Evolutionary conservation across 768 basidiomycete genomes (phyloP).

Genomic region (Lactifluus volemus): DNA sequence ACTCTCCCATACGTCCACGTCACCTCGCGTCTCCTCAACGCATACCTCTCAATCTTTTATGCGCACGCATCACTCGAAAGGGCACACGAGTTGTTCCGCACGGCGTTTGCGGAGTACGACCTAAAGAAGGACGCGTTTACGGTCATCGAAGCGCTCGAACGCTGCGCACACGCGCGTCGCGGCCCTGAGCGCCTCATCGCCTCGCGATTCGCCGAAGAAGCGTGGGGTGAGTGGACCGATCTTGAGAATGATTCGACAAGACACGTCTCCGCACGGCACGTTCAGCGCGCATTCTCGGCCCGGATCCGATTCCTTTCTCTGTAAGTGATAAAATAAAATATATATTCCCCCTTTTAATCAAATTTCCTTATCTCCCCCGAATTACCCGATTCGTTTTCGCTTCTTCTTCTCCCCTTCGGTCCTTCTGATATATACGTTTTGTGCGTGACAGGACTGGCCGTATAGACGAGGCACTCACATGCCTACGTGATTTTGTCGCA

Average conservation of each 20-base stretch:
- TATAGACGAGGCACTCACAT: conserved; percentile 43
- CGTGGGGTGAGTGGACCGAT: conserved; percentile 59
- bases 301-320: conserved; percentile 57
- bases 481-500: conserved; percentile 51
- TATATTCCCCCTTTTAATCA: too few relatives aligned
- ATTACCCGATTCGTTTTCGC: neutral
- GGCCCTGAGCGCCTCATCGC: conserved; percentile 37
- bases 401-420: neutral
- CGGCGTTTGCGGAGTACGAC: conserved; percentile 36
- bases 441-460: conserved; percentile 35
- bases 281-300: conserved; percentile 62
- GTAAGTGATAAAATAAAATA: conserved; percentile 28
- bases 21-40: conserved; percentile 58
- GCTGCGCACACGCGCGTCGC: conserved; percentile 40
- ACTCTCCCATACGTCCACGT: conserved; percentile 43
- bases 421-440: neutral
- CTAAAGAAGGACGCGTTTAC: conserved; percentile 43
- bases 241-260: conserved; percentile 31
- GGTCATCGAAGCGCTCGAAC: conserved; percentile 60
- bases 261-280: conserved; percentile 32
- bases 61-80: conserved; percentile 43
- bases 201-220: conserved; percentile 47
- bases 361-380: too few relatives aligned
- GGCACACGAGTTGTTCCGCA: conserved; percentile 40
- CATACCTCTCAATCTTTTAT: conserved; percentile 76